Percentiles rank a stretch among this genome's conserved stretches.
Evolutionary conservation across 225 moss, liverwort and hornwort genomes (phyloP).

Genomic region (Marchantia paleacea): DNA sequence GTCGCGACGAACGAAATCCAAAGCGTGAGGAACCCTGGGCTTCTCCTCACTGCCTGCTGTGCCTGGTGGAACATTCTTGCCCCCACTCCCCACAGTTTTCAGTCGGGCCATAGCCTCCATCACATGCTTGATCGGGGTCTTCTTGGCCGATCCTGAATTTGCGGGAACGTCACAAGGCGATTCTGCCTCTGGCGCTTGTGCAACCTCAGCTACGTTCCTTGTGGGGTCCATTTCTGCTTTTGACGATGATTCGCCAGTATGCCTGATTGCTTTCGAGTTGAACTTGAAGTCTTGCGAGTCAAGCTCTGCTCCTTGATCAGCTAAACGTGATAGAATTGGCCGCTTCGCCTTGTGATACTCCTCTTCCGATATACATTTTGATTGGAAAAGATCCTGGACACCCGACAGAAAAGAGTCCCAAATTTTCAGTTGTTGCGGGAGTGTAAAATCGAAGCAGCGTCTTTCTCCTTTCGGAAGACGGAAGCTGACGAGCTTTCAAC

Average conservation of each 20-base stretch:
- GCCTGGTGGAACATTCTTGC: conserved; percentile 26
- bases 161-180: background rate
- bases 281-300: conserved; percentile 44
- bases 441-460: background rate
- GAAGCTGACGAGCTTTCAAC: background rate
- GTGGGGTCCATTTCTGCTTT: background rate
- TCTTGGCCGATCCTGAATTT: conserved; percentile 37
- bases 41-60: conserved; percentile 22
- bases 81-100: conserved; percentile 23
- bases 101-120: conserved; percentile 47
- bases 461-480: background rate
- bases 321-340: conserved; percentile 46
- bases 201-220: background rate
- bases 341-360: conserved; percentile 54
- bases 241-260: conserved; percentile 3
- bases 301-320: conserved; percentile 53
- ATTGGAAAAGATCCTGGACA: conserved; percentile 46
- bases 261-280: conserved; percentile 15
- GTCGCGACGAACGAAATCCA: conserved; percentile 43
- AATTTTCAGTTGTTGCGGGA: background rate
- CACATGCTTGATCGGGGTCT: conserved; percentile 51
- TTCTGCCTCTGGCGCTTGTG: background rate
- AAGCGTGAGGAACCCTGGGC: conserved; percentile 43
- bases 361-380: conserved; percentile 48
- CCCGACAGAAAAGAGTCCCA: background rate